Percentiles rank a stretch among this genome's conserved stretches.
Conservation (phyloP, 2,329 filamentous ascomycete genomes). For the Verticillium longisporum region DNA sequence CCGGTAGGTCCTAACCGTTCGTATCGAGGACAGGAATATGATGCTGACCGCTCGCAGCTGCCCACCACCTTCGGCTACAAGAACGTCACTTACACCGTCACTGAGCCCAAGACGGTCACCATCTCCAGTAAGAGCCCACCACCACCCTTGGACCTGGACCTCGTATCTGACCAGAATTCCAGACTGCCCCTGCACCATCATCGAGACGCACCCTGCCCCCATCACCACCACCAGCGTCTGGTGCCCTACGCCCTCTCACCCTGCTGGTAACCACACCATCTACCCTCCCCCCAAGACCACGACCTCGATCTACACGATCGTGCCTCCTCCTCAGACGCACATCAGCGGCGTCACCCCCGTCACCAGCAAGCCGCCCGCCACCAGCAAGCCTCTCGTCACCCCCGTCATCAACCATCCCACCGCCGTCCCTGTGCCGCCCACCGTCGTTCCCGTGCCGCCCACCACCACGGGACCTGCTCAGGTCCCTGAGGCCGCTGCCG, state of each 20-base stretch:
- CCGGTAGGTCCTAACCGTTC: slow-evolving; percentile 24
- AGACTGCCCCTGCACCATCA: slow-evolving; percentile 42
- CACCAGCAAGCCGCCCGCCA: no score
- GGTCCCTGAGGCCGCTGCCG: slow-evolving; percentile 29
- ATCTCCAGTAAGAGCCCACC: slow-evolving; percentile 31
- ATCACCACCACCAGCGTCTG: slow-evolving; percentile 17
- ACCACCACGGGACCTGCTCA: slow-evolving; percentile 2
- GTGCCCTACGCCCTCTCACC: slow-evolving; percentile 10
- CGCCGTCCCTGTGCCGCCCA: slow-evolving; percentile 5
- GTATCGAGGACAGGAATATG: not conserved
- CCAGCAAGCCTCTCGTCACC: slow-evolving; percentile 2
- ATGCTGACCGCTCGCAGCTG: slow-evolving; percentile 14
- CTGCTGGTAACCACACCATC: slow-evolving; percentile 8
- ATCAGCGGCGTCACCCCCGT: slow-evolving; percentile 1
- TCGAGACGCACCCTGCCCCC: slow-evolving; percentile 21
- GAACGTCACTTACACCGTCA: slow-evolving; percentile 37
- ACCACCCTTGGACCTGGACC: not conserved
- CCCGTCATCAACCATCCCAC: slow-evolving; percentile 1
- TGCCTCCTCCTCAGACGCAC: slow-evolving; percentile 1
- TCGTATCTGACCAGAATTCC: not conserved
- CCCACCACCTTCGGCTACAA: slow-evolving; percentile 30
- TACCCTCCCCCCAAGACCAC: slow-evolving; percentile 5
- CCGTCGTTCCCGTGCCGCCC: slow-evolving; percentile 3
- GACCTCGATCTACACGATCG: slow-evolving; percentile 8
- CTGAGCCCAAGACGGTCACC: slow-evolving; percentile 32